Evolutionary conservation across 1,284 basidiomycete species (phyloP), one percentile per base, ranked within the genome.

Genomic region (Microbotryum violaceum): DNA sequence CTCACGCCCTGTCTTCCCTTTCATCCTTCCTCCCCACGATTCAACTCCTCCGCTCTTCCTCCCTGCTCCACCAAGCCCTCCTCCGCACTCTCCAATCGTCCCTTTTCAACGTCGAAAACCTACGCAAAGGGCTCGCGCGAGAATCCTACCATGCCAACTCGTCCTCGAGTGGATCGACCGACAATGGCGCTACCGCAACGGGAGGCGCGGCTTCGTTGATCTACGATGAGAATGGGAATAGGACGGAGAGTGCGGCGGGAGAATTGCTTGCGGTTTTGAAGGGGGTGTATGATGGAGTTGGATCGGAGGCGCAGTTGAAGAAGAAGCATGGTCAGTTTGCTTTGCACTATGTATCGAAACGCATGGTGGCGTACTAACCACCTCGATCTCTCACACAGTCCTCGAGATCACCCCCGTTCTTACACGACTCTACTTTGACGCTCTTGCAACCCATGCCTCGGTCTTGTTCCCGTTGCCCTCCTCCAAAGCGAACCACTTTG

Each of bases 41-140:
- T n/a, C 4, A 21, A 10, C 2, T 23, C 29, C 58, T 64, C 6
- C n/a, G 54, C 1, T 23, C 46, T 20, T 12, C 55, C 3, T 57
- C 53, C 6, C n/a, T 56, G 0, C 45, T 62, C 37, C 56, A 58
- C 48, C 20, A 23, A 1, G 21, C 54, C 2, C 50, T 69, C n/a
- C 65, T 69, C 8, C 33, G 60, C 20, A 62, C 61, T 3, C 7
- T 67, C 3, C 63, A 66, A 27, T 42, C 61, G 25, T 48, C 67
- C 14, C 47, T 66, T 6, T 69, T 69, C 67, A 67, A 66, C 55
- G 37, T 66, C 51, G 67, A 69, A 18, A 66, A 66, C 52, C 63
- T 69, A 3, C 56, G 61, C 4, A 58, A 65, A 21, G 65, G 65
- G 2, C 56, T 66, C n/a, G 67, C 67, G 1, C 62, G 67, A 8